phyloP scores from a whole-genome alignment of 495 filamentous ascomycete species.

The Penicillium bialowiezense region DNA sequence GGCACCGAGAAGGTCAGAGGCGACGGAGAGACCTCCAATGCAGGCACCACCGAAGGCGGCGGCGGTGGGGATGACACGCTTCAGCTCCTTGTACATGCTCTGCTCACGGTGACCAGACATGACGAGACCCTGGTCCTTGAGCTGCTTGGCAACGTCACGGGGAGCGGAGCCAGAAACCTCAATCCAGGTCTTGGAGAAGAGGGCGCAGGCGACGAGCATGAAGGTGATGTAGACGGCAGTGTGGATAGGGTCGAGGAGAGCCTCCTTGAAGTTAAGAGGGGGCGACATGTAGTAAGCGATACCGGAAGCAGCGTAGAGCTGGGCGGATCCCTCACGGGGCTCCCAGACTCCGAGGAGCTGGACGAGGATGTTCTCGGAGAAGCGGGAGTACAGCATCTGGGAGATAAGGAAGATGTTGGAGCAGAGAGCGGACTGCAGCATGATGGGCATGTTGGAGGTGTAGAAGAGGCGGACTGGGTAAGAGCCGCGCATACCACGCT shows the following conservation, averaged over 20 bases:
- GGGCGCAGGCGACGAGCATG: constrained; percentile 94
- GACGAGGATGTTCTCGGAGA: constrained; percentile 97
- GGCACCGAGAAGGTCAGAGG: constrained; percentile 92
- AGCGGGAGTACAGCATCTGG: constrained; percentile 98
- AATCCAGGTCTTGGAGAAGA: constrained; percentile 99
- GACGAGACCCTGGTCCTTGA: constrained; percentile 98
- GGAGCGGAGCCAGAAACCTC: constrained; percentile 97
- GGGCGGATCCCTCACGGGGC: constrained; percentile 89
- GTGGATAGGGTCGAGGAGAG: constrained; percentile 93
- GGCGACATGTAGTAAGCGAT: constrained; percentile 99
- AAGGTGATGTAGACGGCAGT: constrained; percentile 93
- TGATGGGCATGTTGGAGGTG: constrained; percentile 87
- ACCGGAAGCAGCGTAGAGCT: constrained; percentile 89
- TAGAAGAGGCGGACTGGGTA: constrained; percentile 70
- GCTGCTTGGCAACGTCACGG: constrained; percentile 98
- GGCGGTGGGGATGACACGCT: constrained; percentile 97
- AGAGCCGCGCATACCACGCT: constrained; percentile 91
- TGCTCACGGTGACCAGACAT: constrained; percentile 99
- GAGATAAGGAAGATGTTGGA: constrained; percentile 99
- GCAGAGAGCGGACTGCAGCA: constrained; percentile 96
- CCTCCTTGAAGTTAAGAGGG: constrained; percentile 94
- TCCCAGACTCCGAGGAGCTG: constrained; percentile 98
- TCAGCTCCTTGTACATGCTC: constrained; percentile 99
- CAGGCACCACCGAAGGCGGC: constrained; percentile 98
- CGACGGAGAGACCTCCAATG: constrained; percentile 95